Percentiles rank a stretch among this genome's conserved stretches.
These are phyloP conservation scores for Rhizomucor pusillus DNA, from an alignment of 371 early-diverging fungal genomes.

Conservation along the genomic window DNA sequence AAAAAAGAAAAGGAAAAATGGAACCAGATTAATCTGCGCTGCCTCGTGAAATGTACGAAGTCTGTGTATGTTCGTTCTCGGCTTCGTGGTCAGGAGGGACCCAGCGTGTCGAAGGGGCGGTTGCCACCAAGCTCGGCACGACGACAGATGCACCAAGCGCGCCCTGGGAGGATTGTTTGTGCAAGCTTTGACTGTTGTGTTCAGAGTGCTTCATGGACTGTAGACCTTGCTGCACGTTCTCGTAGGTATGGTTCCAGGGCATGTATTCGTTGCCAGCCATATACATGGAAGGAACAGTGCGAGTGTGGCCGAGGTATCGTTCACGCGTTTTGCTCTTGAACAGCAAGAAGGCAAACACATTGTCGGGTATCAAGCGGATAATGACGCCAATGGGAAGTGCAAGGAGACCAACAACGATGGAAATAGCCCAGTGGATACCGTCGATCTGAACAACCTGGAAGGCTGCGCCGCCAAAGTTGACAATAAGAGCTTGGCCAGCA, in stretches of 20 bases:
- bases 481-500: slow-evolving; percentile 55
- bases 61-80: slow-evolving; percentile 17
- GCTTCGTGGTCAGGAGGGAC: slow-evolving; percentile 9
- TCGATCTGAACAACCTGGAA: slow-evolving; percentile 49
- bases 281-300: slow-evolving; percentile 25
- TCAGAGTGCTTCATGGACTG: slow-evolving; percentile 5
- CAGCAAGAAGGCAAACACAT: slow-evolving; percentile 29
- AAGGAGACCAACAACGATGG: slow-evolving; percentile 58
- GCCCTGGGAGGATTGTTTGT: slow-evolving; percentile 6
- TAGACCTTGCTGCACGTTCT: slow-evolving; percentile 13
- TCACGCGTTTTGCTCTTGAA: slow-evolving; percentile 23
- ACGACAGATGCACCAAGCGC: slow-evolving; percentile 15
- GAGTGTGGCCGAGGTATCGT: slow-evolving; percentile 26
- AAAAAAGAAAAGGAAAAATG: too few relatives aligned
- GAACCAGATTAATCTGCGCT: too few relatives aligned
- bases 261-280: slow-evolving; percentile 31
- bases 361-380: slow-evolving; percentile 62
- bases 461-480: slow-evolving; percentile 59
- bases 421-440: slow-evolving; percentile 64
- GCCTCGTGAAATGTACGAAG: slow-evolving; percentile 10
- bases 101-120: slow-evolving; percentile 16
- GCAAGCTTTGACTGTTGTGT: background rate
- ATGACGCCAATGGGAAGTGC: slow-evolving; percentile 69
- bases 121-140: slow-evolving; percentile 14
- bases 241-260: slow-evolving; percentile 9